A percentile compares a stretch with the other conserved stretches of the same genome.
phyloP scores from a whole-genome alignment of 768 basidiomycete species.

The Atractiella rhizophila region DNA sequence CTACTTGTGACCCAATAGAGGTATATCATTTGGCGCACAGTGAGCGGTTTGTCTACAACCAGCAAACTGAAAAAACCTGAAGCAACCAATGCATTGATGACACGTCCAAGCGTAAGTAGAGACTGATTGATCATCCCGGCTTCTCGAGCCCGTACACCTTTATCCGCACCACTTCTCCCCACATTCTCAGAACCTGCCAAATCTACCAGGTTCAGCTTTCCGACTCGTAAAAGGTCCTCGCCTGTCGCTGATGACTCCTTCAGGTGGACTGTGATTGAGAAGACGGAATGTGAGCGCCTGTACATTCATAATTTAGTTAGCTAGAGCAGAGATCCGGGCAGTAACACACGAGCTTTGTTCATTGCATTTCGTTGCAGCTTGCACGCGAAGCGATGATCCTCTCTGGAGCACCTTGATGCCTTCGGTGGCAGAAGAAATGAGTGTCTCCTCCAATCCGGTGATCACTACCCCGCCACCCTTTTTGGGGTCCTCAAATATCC shows the following conservation, averaged over 20 bases:
- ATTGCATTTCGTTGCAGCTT: conserved; percentile 90
- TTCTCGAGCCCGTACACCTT: conserved; percentile 77
- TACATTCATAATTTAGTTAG: too few relatives aligned
- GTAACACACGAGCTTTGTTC: conserved; percentile 55
- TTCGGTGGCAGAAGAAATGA: conserved; percentile 55
- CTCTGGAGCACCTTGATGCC: conserved; percentile 62
- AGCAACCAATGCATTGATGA: conserved; percentile 89
- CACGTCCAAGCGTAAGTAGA: conserved; percentile 78
- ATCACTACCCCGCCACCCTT: conserved; percentile 66
- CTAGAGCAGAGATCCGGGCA: too few relatives aligned
- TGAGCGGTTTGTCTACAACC: too few relatives aligned
- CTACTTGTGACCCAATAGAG: too few relatives aligned
- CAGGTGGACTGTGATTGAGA: conserved; percentile 79
- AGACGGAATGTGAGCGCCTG: conserved; percentile 94
- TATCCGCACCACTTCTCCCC: conserved; percentile 79
- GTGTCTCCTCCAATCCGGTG: conserved; percentile 74
- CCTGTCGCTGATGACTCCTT: conserved; percentile 34
- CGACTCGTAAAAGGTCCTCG: conserved; percentile 72
- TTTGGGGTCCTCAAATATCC: conserved; percentile 73
- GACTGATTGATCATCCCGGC: conserved; percentile 99
- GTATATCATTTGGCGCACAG: too few relatives aligned
- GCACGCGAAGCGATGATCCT: conserved; percentile 72
- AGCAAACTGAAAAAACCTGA: too few relatives aligned
- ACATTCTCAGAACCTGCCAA: conserved; percentile 95
- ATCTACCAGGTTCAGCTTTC: conserved; percentile 91